phyloP scores from a whole-genome alignment of 2,329 filamentous ascomycete genomes.

The Plectosphaerella cucumerina region DNA sequence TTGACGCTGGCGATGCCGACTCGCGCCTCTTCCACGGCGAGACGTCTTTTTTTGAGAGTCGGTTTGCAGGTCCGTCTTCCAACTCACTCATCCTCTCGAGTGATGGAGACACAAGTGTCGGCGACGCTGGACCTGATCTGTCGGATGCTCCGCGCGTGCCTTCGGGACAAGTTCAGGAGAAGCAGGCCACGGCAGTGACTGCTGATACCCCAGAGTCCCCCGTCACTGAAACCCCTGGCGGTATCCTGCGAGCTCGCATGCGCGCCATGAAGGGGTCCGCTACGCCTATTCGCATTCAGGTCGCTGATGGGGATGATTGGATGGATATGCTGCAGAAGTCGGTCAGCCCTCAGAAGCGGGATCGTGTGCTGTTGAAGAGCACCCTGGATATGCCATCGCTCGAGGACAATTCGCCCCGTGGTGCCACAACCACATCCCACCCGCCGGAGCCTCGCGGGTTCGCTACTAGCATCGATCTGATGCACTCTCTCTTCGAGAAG shows the following conservation, averaged over 20 bases:
- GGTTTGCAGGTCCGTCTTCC: conserved; percentile 78
- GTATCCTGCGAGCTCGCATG: conserved; percentile 60
- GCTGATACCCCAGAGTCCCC: conserved; percentile 49
- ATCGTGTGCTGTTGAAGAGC: conserved; percentile 67
- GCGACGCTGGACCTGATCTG: conserved; percentile 40
- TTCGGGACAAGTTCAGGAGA: conserved; percentile 64
- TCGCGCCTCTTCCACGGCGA: conserved; percentile 22
- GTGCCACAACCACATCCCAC: conserved; percentile 22
- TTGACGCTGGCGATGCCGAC: conserved; percentile 54
- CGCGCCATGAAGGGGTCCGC: conserved; percentile 57
- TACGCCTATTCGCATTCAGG: conserved; percentile 55
- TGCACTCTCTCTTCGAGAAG: conserved; percentile 88
- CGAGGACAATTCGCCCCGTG: conserved; percentile 35
- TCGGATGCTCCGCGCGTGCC: conserved; percentile 60
- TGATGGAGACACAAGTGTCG: conserved; percentile 24
- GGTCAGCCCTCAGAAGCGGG: conserved; percentile 88
- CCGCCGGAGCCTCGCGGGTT: conserved; percentile 60
- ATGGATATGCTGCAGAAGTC: conserved; percentile 90
- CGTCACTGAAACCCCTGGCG: conserved; percentile 51
- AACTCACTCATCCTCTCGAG: conserved; percentile 55
- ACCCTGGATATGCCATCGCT: conserved; percentile 42
- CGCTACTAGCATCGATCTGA: conserved; percentile 86
- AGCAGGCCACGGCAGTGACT: neutral
- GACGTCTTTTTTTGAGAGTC: conserved; percentile 89
- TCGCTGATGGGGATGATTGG: conserved; percentile 78